A percentile compares a stretch with the other conserved stretches of the same genome.
These are phyloP conservation scores for Claviceps arundinis DNA, from an alignment of 2,329 filamentous ascomycete genomes.

Conservation along the genomic window DNA sequence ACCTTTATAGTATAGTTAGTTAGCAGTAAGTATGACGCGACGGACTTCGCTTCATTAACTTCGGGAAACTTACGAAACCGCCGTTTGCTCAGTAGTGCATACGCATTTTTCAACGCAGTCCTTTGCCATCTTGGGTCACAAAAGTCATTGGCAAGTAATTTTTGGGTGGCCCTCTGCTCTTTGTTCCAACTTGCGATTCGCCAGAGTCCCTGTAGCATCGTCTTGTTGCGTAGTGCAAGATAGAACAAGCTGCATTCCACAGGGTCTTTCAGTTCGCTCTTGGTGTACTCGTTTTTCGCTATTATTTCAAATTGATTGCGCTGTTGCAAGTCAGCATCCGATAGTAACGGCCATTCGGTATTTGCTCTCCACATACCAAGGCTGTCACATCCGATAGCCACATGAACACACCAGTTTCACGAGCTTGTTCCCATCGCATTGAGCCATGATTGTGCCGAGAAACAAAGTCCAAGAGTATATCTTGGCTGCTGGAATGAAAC, in stretches of 20 bases:
- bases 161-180: slow-evolving; percentile 70
- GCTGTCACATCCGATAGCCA: slow-evolving; percentile 73
- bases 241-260: slow-evolving; percentile 88
- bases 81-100: slow-evolving; percentile 80
- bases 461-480: slow-evolving; percentile 77
- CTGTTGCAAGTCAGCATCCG: slow-evolving; percentile 12
- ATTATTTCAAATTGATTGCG: slow-evolving; percentile 71
- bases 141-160: slow-evolving; percentile 83
- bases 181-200: slow-evolving; percentile 82
- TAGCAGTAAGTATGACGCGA: background rate
- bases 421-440: slow-evolving; percentile 73
- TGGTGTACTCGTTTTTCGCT: slow-evolving; percentile 86
- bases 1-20: slow-evolving; percentile 32
- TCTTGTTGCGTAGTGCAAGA: slow-evolving; percentile 80
- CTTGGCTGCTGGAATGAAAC: slow-evolving; percentile 73
- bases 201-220: slow-evolving; percentile 83
- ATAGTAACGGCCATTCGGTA: background rate
- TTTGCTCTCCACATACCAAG: slow-evolving; percentile 43
- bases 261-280: slow-evolving; percentile 74
- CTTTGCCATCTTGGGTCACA: slow-evolving; percentile 75
- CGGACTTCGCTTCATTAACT: background rate
- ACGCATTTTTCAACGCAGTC: slow-evolving; percentile 88
- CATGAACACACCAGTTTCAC: slow-evolving; percentile 84
- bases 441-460: slow-evolving; percentile 65
- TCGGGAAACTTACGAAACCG: slow-evolving; percentile 53